phyloP scores from a whole-genome alignment of 108 stramenopile species.

The Schizochytrium sp. region DNA sequence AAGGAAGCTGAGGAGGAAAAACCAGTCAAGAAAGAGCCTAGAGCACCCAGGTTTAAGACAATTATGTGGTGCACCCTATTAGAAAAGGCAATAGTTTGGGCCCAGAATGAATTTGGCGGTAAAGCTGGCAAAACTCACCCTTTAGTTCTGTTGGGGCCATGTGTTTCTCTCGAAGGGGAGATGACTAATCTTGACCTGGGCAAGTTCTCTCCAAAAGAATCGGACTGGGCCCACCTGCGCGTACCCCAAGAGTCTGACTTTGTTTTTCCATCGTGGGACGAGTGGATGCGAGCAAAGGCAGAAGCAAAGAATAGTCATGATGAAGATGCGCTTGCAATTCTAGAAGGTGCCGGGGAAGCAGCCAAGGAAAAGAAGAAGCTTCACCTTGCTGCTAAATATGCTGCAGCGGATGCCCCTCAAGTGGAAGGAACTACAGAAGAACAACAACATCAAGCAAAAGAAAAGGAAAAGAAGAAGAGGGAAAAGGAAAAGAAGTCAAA shows the following conservation, averaged over 20 bases:
- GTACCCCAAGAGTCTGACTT: neutral
- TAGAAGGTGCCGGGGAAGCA: neutral
- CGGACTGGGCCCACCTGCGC: neutral
- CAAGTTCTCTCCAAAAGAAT: neutral
- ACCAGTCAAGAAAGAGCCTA: neutral
- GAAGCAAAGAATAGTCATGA: constrained; percentile 37
- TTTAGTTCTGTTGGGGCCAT: neutral
- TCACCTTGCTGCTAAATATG: neutral
- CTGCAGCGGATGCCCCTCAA: neutral
- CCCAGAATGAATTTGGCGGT: neutral
- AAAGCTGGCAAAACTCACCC: neutral
- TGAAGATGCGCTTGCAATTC: neutral
- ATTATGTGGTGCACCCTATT: neutral
- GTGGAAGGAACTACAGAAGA: neutral
- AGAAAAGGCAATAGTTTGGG: neutral
- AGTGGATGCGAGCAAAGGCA: constrained; percentile 14
- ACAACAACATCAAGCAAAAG: neutral
- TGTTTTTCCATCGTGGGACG: constrained; percentile 35
- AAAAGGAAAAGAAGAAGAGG: neutral
- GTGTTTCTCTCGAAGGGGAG: neutral
- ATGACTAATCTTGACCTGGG: neutral
- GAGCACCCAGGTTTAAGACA: neutral
- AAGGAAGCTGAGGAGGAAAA: neutral
- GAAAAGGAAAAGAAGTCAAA: constrained; percentile 25
- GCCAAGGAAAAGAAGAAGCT: constrained; percentile 10